These are phyloP conservation scores for Xylaria sp. DNA, from an alignment of 2,329 filamentous ascomycete genomes.

Conservation along the genomic window DNA sequence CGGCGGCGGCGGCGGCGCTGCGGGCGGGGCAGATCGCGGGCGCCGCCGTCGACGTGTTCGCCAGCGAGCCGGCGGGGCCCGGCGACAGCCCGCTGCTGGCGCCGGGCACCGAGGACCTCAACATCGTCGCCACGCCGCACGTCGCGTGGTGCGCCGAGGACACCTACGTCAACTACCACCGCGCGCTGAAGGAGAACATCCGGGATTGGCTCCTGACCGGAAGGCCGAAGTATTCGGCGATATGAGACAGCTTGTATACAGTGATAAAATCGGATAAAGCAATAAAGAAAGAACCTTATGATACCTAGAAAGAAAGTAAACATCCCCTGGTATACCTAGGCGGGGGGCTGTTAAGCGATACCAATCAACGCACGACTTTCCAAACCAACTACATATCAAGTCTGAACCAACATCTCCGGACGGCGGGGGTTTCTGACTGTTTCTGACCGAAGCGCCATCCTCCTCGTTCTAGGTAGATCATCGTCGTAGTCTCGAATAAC, in stretches of 20 bases:
- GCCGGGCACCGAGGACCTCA: conserved; percentile 30
- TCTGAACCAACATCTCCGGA: too few relatives aligned
- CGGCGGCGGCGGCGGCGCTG: conserved; percentile 32
- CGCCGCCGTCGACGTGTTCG: conserved; percentile 35
- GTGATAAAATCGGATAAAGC: not conserved
- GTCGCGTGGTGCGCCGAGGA: conserved; percentile 37
- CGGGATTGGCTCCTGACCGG: conserved; percentile 29
- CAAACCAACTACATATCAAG: too few relatives aligned
- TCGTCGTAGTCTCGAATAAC: too few relatives aligned
- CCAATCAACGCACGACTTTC: too few relatives aligned
- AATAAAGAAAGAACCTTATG: too few relatives aligned
- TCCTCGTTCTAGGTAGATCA: too few relatives aligned
- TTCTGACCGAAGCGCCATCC: too few relatives aligned
- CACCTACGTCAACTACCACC: conserved; percentile 33
- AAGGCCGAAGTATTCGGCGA: conserved; percentile 26
- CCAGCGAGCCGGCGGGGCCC: conserved; percentile 32
- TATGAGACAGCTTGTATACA: conserved; percentile 1
- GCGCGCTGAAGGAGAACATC: conserved; percentile 31
- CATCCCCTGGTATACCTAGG: too few relatives aligned
- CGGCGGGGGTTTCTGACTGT: too few relatives aligned
- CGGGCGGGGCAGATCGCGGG: conserved; percentile 34
- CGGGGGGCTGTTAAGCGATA: too few relatives aligned
- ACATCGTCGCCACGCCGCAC: conserved; percentile 37
- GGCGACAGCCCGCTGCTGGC: conserved; percentile 29
- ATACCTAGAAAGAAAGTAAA: too few relatives aligned